Conservation (phyloP, 2,329 filamentous ascomycete species). For the Paradendryphiella salina region DNA sequence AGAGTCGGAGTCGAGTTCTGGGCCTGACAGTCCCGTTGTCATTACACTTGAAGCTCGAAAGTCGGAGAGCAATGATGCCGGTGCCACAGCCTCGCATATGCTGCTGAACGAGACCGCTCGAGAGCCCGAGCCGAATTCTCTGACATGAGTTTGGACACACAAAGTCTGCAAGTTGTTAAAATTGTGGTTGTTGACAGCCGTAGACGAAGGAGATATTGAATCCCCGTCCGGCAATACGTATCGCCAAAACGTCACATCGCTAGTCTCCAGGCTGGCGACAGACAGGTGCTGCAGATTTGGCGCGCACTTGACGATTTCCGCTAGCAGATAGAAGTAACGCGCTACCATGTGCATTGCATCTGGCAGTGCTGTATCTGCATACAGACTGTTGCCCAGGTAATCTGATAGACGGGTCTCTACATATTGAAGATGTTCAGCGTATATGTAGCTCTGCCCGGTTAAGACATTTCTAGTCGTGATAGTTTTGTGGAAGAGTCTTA, state of each 20-base stretch:
- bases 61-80: constrained; percentile 15
- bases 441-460: not conserved
- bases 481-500: constrained; percentile 25
- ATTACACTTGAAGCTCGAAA: constrained; percentile 21
- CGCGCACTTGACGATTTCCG: constrained; percentile 17
- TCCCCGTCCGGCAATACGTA: constrained; percentile 6
- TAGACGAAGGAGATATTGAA: not conserved
- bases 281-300: constrained; percentile 30
- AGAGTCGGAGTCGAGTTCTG: not conserved
- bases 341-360: constrained; percentile 7
- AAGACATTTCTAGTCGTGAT: constrained; percentile 1
- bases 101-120: constrained; percentile 5
- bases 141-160: constrained; percentile 22
- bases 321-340: constrained; percentile 29
- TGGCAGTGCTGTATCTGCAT: constrained; percentile 8
- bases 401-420: constrained; percentile 34
- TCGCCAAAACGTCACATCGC: constrained; percentile 28
- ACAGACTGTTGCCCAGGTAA: constrained; percentile 24
- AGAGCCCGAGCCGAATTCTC: not conserved
- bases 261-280: constrained; percentile 28
- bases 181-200: constrained; percentile 1
- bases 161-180: constrained; percentile 23
- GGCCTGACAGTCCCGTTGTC: not conserved
- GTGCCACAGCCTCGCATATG: constrained; percentile 12
- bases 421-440: constrained; percentile 20